Evolutionary conservation across 2,329 filamentous ascomycete species (phyloP).

Genomic region (Hymenoscyphus salicellus): DNA sequence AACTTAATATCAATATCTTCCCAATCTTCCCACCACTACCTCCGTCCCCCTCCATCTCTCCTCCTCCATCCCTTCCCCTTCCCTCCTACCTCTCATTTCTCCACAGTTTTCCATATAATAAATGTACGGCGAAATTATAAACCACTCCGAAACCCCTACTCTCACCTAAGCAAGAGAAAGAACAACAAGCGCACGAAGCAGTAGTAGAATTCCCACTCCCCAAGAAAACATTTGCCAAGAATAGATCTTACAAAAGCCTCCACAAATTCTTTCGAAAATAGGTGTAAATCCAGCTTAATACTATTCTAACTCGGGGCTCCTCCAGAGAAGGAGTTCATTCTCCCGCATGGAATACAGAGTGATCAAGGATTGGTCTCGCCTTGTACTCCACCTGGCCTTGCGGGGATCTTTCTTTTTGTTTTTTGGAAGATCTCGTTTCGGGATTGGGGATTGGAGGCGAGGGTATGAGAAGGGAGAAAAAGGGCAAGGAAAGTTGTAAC

Average conservation of each 20-base stretch:
- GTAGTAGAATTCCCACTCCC: constrained; percentile 1
- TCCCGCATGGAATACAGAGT: constrained; percentile 76
- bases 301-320: background rate
- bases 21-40: too few species aligned
- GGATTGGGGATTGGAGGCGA: background rate
- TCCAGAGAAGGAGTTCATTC: constrained; percentile 38
- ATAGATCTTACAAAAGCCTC: background rate
- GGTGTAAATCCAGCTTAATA: background rate
- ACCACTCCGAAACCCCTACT: background rate
- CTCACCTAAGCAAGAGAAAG: background rate
- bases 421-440: background rate
- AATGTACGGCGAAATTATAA: background rate
- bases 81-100: background rate
- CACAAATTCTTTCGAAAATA: background rate
- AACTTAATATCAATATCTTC: too few species aligned
- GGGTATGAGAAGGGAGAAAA: background rate
- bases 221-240: background rate
- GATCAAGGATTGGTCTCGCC: constrained; percentile 69
- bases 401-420: constrained; percentile 41
- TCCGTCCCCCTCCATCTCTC: too few species aligned
- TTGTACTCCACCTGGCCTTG: constrained; percentile 75
- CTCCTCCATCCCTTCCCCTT: background rate
- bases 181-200: background rate
- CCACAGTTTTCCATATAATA: background rate
- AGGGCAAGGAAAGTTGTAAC: background rate